Base-by-base conservation (phyloP, 495 filamentous ascomycete species). In the Friedmanniomyces endolithicus region DNA sequence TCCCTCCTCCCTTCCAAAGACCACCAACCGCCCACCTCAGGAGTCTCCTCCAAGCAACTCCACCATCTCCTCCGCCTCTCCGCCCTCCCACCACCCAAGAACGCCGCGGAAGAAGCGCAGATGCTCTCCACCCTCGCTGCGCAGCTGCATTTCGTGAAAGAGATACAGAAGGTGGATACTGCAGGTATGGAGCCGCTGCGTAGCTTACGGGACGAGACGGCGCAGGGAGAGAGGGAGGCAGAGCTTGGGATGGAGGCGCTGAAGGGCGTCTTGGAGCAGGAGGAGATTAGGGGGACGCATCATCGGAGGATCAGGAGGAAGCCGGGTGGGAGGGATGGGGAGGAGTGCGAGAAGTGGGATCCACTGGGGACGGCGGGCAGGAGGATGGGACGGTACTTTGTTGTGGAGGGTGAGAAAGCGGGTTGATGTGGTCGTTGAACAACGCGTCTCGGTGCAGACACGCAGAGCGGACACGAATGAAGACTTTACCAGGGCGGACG, bases 61-160 rank as follows among this genome's bases (percentile, higher is more conserved):
- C 79, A 79, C 57, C 92, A 96, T 69, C 83, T 99, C 11, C 83
- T 94, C 39, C 85, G 87, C 16, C 82, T 98, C 55, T 95, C 89
- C 7, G 88, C 92, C 29, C 82, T 97, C 0, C 88, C 90, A 0
- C 75, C 75, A 7, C 90, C 92, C 1, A 62, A 72, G 12, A 74
- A 72, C 17, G 60, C 69, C 8, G 75, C 71, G 27, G 78, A 83
- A 61, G 80, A 87, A 60, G 50, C 69, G 0, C 60, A 70, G 9
- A 86, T 95, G 79, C 71, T 92, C 6, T 59, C 76, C 19, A 87
- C 84, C 0, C 76, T 99, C 7, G 74, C 81, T 41, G 81, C 87
- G 11, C 92, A 99, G 62, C 77, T 99, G 0, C 83, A 87, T 62
- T 97, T 99, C 63, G 88, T 97, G 37, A 78, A 76, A 52, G 79